A percentile compares a stretch with the other conserved stretches of the same genome.
Evolutionary conservation across 352 stramenopile genomes (phyloP).

Genomic region (Globisporangium lucens): DNA sequence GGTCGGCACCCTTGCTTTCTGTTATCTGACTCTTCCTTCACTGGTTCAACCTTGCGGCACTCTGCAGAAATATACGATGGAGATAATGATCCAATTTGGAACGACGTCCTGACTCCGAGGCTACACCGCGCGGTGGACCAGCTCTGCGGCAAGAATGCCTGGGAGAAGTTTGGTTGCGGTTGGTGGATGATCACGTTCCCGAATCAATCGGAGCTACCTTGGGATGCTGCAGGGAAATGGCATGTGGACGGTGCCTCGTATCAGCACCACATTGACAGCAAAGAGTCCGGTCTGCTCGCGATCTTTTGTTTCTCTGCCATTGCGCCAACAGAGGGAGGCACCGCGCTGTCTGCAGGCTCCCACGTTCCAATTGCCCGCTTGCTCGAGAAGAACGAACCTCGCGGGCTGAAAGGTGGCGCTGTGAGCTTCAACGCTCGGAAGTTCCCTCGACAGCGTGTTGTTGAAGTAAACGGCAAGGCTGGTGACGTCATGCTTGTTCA

Average conservation of each 20-base stretch:
- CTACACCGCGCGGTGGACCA: slow-evolving; percentile 65
- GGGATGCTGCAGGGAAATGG: slow-evolving; percentile 71
- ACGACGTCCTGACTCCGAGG: slow-evolving; percentile 35
- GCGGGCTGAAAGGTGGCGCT: slow-evolving; percentile 54
- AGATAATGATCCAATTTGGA: slow-evolving; percentile 40
- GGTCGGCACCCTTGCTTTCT: neutral
- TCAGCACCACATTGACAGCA: slow-evolving; percentile 67
- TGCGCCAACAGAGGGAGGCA: slow-evolving; percentile 54
- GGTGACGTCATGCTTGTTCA: slow-evolving; percentile 82
- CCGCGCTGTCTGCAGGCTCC: slow-evolving; percentile 60
- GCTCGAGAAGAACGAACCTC: slow-evolving; percentile 44
- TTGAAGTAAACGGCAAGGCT: slow-evolving; percentile 65
- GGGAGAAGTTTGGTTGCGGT: slow-evolving; percentile 69
- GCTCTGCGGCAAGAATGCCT: slow-evolving; percentile 56
- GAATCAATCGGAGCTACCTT: slow-evolving; percentile 41
- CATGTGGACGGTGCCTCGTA: slow-evolving; percentile 79
- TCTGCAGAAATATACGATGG: slow-evolving; percentile 44
- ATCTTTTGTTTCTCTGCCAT: slow-evolving; percentile 86
- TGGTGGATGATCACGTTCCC: slow-evolving; percentile 88
- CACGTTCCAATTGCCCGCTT: slow-evolving; percentile 58
- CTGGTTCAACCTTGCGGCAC: neutral
- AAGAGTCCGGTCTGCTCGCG: slow-evolving; percentile 63
- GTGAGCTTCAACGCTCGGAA: slow-evolving; percentile 44
- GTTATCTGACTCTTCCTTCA: slow-evolving; percentile 1
- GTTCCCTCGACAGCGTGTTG: slow-evolving; percentile 29